Evolutionary conservation across 1,139 yeast species (phyloP).

Genomic region (Lizanozyma gosingica): DNA sequence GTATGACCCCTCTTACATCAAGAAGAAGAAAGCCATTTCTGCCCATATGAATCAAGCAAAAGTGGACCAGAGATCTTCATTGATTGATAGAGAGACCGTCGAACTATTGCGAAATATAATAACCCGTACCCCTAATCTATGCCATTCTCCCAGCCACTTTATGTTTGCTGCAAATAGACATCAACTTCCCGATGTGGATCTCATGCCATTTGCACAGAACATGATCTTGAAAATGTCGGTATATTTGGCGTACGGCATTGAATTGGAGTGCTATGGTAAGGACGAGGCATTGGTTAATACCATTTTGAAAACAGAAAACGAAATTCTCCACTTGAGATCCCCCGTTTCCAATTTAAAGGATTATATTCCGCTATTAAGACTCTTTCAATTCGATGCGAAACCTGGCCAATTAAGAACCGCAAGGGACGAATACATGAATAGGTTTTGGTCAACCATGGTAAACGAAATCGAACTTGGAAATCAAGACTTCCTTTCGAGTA

Average conservation of each 20-base stretch:
- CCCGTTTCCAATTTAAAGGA: constrained; percentile 56
- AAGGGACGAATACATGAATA: constrained; percentile 48
- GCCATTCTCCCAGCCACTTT: constrained; percentile 4
- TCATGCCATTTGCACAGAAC: constrained; percentile 38
- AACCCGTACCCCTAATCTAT: constrained; percentile 11
- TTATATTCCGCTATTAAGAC: constrained; percentile 45
- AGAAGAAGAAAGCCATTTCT: constrained; percentile 47
- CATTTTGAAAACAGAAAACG: constrained; percentile 55
- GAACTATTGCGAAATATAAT: constrained; percentile 20
- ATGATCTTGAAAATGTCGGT: constrained; percentile 53
- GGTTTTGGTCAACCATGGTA: constrained; percentile 21
- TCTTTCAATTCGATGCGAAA: constrained; percentile 17
- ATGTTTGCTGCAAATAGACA: constrained; percentile 9
- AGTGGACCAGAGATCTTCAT: constrained; percentile 21
- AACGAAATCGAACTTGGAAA: constrained; percentile 7
- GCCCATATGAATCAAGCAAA: constrained; percentile 35
- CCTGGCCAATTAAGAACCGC: constrained; percentile 32
- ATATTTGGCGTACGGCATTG: constrained; percentile 50
- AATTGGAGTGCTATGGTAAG: constrained; percentile 33
- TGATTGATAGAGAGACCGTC: constrained; percentile 38
- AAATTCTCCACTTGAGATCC: constrained; percentile 54
- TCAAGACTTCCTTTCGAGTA: background rate
- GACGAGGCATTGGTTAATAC: constrained; percentile 33
- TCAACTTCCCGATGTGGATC: constrained; percentile 24
- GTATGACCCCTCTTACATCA: constrained; percentile 43